Conservation (phyloP, 2,329 filamentous ascomycete species). For the Hansfordia pulvinata region DNA sequence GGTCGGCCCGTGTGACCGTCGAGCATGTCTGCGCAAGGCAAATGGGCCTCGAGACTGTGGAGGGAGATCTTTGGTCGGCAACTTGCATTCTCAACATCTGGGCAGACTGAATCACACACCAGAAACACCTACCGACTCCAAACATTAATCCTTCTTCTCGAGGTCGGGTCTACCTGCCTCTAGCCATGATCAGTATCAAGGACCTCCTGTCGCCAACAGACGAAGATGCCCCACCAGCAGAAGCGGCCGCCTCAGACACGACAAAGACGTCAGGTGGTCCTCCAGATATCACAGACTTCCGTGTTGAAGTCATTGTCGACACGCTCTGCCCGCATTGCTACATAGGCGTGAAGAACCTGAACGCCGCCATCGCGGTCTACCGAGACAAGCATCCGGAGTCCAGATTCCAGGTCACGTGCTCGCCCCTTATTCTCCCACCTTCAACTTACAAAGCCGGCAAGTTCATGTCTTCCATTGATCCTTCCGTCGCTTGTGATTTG, state of each 20-base stretch:
- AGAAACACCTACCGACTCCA: no score
- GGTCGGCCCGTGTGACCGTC: no score
- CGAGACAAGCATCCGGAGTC: conserved; percentile 23
- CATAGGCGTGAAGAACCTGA: conserved; percentile 30
- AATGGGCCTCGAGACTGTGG: no score
- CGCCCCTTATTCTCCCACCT: conserved; percentile 31
- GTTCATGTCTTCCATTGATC: not conserved
- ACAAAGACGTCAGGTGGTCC: not conserved
- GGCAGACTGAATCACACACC: no score
- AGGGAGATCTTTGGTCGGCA: no score
- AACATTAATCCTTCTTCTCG: no score
- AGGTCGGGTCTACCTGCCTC: no score
- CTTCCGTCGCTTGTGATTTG: not conserved
- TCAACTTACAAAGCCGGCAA: conserved; percentile 13
- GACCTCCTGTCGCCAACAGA: conserved; percentile 13
- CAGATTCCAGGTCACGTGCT: conserved; percentile 31
- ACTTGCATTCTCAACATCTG: no score
- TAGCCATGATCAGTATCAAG: conserved; percentile 14
- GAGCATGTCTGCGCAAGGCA: no score
- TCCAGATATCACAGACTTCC: conserved; percentile 16
- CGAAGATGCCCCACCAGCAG: conserved; percentile 2
- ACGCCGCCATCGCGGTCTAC: conserved; percentile 28
- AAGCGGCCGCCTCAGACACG: conserved; percentile 1
- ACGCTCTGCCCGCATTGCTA: conserved; percentile 39
- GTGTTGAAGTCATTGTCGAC: conserved; percentile 33